Evolutionary conservation across 2,329 filamentous ascomycete species (phyloP), one percentile per base, ranked within the genome.

Genomic region (Atkinsonella hypoxylon): DNA sequence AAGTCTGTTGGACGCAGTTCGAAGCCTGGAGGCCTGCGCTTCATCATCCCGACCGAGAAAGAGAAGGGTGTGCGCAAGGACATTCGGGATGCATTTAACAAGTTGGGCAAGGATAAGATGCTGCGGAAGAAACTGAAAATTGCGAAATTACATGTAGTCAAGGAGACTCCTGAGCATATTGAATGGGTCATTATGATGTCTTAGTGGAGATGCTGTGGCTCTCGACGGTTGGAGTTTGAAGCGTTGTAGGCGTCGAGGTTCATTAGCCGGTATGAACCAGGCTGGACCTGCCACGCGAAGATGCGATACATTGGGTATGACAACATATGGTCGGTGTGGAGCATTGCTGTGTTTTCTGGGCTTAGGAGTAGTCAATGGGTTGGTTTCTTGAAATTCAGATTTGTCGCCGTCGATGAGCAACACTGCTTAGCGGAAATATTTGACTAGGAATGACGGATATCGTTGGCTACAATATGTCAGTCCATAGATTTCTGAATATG

Each of bases 141-240:
- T 8, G 12, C 30, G 30, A 20, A 18, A 4, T 20, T 52, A 15
- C 11, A 30, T 10, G 9, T 49, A 5, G 18, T 31, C 7, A 22
- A 34, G 34, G 34, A 51, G 12, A 51, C 46, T 6, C 41, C 46
- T 7, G 1, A 6, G 8, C n/a, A 46, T 12, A 45, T 18, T 31
- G 46, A 49, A 36, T 52, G 50, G 50, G 12, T 36, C 10, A n/a
- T 52, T 17, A 15, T 34, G 41, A 34, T 49, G 32, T 45, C 32
- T 13, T 49, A 49, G 48, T 11, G 15, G 12, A 30, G 44, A 10
- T 15, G 47, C 13, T 11, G 31, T 18, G 20, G 12, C 13, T 4
- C 11, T 36, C 12, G 9, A 17, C 4, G 6, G 3, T 3, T 20
- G 11, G 36, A 4, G 22, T 32, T 32, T 13, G 11, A 36, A 15